Base-by-base conservation (phyloP, 495 filamentous ascomycete genomes). In the Emericellopsis terricola region DNA sequence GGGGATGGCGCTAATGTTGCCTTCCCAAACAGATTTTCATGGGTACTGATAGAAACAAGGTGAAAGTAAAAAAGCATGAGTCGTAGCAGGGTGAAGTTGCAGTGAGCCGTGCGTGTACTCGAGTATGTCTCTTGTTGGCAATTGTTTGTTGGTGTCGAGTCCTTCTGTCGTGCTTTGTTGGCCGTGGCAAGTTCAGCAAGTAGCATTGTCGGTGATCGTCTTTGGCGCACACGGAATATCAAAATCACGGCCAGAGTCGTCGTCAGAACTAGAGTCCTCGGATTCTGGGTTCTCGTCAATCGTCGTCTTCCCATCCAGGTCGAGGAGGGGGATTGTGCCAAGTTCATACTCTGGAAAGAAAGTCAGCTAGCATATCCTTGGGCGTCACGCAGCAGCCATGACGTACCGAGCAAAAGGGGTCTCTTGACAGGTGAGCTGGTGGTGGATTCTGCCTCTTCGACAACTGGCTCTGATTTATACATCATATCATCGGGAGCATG, bases 361-460 rank as follows among this genome's bases (percentile, higher is more conserved):
- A 26, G 6, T 11, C n/a, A n/a, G n/a, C n/a, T n/a, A n/a, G n/a
- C 6, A 26, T 11, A 26, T 26, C 23, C 6, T 26, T 26, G 23
- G 23, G 6, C 23, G 11, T 6, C 23, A 6, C 23, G 6, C 23
- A 11, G 6, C 23, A 26, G 23, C 11, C 6, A 6, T 26, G 23
- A 27, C 33, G 8, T 16, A 34, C 33, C 33, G 16, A 34, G 7
- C 19, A 34, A 10, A 4, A 23, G 17, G 11, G 33, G n/a, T 9
- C 17, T 8, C 21, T 23, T 23, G 3, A 5, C 33, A 4, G 33
- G 33, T 8, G 33, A 23, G 14, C 20, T 34, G 4, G 7, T 9
- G 11, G 21, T 15, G 14, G 33, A 34, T 17, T 34, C 33, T 23
- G 33, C 19, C 13, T 34, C 33, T 14, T 34, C 33, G 24, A 34